Base-by-base conservation (phyloP, 2,329 filamentous ascomycete species). In the Hymenoscyphus fraxineus region DNA sequence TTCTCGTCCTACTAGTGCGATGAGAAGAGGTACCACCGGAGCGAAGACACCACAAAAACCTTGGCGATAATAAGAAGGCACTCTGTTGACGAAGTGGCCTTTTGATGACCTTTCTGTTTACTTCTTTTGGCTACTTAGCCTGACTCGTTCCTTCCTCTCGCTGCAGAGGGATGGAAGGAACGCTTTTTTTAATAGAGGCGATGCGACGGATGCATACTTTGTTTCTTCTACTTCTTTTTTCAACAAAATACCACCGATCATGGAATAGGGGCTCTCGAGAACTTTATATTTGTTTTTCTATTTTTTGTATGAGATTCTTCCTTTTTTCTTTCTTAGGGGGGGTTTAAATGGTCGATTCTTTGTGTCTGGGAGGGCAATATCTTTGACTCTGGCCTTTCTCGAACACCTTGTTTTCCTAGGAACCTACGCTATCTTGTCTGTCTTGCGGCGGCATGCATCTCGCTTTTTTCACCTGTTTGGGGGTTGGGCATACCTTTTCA, bases 1-100 rank as follows among this genome's bases (percentile, higher is more conserved):
- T 1, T 77, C 80, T 0, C 78, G 80, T 4, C 79, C 82, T 5
- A 77, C 80, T n/a, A 75, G 72, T 40, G 78, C 78, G 13, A 80
- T 82, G 76, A 64, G 64, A 44, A 64, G 68, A 59, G 64, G 60
- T n/a, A 68, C 59, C 22, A 72, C 70, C 56, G 64, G 64, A 10
- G 68, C 63, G 10, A 73, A 69, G 68, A 67, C 12, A 71, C 65
- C 31, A 58, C 70, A 10, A 60, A 69, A 70, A 58, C 65, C 63
- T 57, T 74, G 72, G 71, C 66, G 65, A 16, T 19, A 27, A 60
- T 60, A 32, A 54, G n/a, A 51, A n/a, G 44, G 19, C 44, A 13
- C 44, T 51, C n/a, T 27, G 44, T 51, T 51, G 44, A 51, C 44
- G 44, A 57, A 57, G 54, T 32, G 31, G 16, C 31, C 4, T 38